These are phyloP conservation scores for Quercus wislizeni DNA, from an alignment of 306 rosid genomes.

Conservation along the genomic window DNA sequence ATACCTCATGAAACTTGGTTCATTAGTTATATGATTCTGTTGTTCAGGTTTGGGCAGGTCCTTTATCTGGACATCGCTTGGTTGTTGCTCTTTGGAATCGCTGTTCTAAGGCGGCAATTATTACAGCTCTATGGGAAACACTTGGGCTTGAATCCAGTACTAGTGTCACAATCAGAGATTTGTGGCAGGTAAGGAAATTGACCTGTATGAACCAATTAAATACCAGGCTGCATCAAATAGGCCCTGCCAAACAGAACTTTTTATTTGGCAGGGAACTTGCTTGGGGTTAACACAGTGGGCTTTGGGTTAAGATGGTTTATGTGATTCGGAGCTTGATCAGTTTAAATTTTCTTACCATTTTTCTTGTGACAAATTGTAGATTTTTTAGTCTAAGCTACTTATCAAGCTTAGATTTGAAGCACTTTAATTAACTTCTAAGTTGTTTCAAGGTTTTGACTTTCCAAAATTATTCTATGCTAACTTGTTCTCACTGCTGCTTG, in stretches of 20 bases:
- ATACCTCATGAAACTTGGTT: background rate
- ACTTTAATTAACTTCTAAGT: background rate
- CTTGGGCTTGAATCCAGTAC: constrained; percentile 66
- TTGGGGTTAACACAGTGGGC: background rate
- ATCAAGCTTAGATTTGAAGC: background rate
- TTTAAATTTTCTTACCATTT: background rate
- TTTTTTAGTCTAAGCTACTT: background rate
- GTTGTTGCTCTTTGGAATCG: constrained; percentile 89
- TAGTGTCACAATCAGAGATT: constrained; percentile 66
- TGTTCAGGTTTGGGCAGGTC: constrained; percentile 97
- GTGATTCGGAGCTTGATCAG: background rate
- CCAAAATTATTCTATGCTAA: constrained; percentile 2
- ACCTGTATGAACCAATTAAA: background rate
- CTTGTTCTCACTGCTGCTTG: constrained; percentile 17
- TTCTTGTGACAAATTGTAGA: background rate
- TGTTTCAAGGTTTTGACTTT: background rate
- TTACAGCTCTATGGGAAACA: constrained; percentile 62
- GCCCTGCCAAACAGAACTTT: too few species aligned
- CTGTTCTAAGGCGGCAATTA: constrained; percentile 49
- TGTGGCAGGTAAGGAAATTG: constrained; percentile 77
- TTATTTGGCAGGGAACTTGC: too few species aligned
- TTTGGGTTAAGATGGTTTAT: background rate
- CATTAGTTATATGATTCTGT: constrained; percentile 3
- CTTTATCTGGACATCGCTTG: constrained; percentile 64
- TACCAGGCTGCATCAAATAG: too few species aligned